Percentiles rank a stretch among this genome's conserved stretches.
Conservation (phyloP, 1,139 yeast species). For the Debaryomyces robertsiae region DNA sequence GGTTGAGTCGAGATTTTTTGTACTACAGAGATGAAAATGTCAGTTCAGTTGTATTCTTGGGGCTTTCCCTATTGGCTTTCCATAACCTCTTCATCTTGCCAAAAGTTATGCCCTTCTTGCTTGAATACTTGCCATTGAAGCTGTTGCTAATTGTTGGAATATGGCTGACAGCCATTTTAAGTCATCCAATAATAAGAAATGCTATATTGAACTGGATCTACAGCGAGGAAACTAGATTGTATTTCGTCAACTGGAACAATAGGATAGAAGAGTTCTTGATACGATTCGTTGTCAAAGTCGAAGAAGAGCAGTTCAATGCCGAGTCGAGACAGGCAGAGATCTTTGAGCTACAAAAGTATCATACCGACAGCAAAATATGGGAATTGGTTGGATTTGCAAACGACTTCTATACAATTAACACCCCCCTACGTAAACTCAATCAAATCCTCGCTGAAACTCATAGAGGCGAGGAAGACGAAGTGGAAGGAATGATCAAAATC, state of each 20-base stretch:
- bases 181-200: constrained; percentile 60
- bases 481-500: constrained; percentile 14
- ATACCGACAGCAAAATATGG: constrained; percentile 60
- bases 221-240: constrained; percentile 63
- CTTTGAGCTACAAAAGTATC: constrained; percentile 68
- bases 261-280: constrained; percentile 43
- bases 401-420: constrained; percentile 53
- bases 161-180: constrained; percentile 53
- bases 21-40: constrained; percentile 67
- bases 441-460: constrained; percentile 14
- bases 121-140: constrained; percentile 33
- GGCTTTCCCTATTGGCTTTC: constrained; percentile 26
- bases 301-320: constrained; percentile 14
- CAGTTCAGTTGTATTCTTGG: constrained; percentile 55
- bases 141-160: constrained; percentile 37
- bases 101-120: constrained; percentile 30
- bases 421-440: constrained; percentile 27
- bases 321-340: constrained; percentile 54
- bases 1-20: constrained; percentile 57
- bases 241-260: constrained; percentile 48
- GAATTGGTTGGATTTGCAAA: constrained; percentile 54
- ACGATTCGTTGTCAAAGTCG: constrained; percentile 25
- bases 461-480: constrained; percentile 21
- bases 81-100: constrained; percentile 37
- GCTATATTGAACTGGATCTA: constrained; percentile 46